phyloP scores from a whole-genome alignment of 2,329 filamentous ascomycete species.

The Ampelomyces quisqualis region DNA sequence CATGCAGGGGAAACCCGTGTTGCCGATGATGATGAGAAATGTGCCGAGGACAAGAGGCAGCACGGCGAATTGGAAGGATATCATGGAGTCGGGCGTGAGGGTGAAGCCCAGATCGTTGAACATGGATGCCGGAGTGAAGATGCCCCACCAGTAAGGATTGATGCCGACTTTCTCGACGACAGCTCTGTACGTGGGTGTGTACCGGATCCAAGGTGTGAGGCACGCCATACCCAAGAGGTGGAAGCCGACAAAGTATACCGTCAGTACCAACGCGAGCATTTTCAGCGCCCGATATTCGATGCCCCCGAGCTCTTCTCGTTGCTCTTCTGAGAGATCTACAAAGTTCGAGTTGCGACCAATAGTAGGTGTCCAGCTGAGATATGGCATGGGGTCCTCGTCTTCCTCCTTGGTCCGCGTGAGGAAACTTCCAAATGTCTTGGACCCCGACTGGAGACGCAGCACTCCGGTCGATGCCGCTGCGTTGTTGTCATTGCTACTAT shows the following conservation, averaged over 20 bases:
- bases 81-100: slow-evolving; percentile 90
- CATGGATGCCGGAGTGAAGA: slow-evolving; percentile 83
- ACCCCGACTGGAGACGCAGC: slow-evolving; percentile 26
- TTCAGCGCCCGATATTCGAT: slow-evolving; percentile 95
- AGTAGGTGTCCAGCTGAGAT: slow-evolving; percentile 91
- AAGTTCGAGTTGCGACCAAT: slow-evolving; percentile 92
- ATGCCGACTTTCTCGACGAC: slow-evolving; percentile 64
- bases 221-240: slow-evolving; percentile 73
- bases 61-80: slow-evolving; percentile 75
- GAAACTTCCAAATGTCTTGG: slow-evolving; percentile 61
- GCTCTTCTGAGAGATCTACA: slow-evolving; percentile 80
- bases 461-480: slow-evolving; percentile 13
- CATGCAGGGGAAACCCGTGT: slow-evolving; percentile 94
- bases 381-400: slow-evolving; percentile 66
- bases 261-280: slow-evolving; percentile 75
- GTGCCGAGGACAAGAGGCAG: slow-evolving; percentile 75
- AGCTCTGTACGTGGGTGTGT: slow-evolving; percentile 58
- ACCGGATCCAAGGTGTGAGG: slow-evolving; percentile 77
- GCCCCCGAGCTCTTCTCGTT: slow-evolving; percentile 90
- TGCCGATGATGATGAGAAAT: slow-evolving; percentile 90
- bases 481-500: slow-evolving; percentile 4
- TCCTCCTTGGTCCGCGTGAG: slow-evolving; percentile 56
- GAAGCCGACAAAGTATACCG: slow-evolving; percentile 79
- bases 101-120: slow-evolving; percentile 97
- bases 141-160: slow-evolving; percentile 80